Conservation (phyloP, 495 filamentous ascomycete genomes). For the Achaetomiella virescens region DNA sequence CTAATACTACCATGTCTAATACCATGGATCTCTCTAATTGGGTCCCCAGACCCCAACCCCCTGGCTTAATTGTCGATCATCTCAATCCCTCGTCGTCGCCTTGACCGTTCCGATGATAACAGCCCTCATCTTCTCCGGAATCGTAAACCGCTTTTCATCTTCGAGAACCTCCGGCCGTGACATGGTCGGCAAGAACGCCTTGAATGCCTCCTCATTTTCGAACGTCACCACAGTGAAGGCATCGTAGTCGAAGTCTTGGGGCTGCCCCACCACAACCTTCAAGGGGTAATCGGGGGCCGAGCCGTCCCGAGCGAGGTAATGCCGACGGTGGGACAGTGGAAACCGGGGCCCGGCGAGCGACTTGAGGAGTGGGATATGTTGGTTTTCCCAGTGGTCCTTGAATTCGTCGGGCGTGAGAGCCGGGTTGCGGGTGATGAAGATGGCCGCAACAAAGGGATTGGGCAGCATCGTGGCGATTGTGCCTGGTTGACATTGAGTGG, state of each 20-base stretch:
- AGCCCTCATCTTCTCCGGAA: not conserved
- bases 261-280: not conserved
- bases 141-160: not conserved
- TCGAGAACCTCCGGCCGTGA: not conserved
- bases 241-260: not conserved
- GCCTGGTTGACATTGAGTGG: too few relatives aligned
- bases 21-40: too few relatives aligned
- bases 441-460: not conserved
- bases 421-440: not conserved
- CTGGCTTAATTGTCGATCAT: too few relatives aligned
- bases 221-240: not conserved
- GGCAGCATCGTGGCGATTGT: too few relatives aligned
- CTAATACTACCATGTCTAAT: too few relatives aligned
- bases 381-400: not conserved
- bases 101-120: not conserved
- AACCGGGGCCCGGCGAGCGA: not conserved
- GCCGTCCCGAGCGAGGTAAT: not conserved
- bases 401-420: not conserved
- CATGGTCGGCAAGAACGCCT: not conserved
- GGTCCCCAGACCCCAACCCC: too few relatives aligned
- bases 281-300: not conserved
- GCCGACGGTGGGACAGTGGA: not conserved
- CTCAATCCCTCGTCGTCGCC: not conserved
- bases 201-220: not conserved
- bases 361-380: not conserved